A percentile compares a stretch with the other conserved stretches of the same genome.
Conservation (phyloP, 1,139 yeast species). For the Yamadazyma sp. region DNA sequence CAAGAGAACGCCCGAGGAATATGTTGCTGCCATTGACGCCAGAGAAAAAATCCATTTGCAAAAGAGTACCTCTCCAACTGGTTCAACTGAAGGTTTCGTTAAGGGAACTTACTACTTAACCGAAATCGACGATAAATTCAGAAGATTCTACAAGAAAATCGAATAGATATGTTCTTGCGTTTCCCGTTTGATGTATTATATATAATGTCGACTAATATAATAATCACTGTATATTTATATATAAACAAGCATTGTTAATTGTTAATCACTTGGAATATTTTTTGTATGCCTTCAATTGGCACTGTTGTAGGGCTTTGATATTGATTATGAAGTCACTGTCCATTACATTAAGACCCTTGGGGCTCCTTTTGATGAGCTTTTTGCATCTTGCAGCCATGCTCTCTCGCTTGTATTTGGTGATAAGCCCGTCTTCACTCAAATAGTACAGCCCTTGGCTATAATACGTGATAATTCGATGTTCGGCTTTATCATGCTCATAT, state of each 20-base stretch:
- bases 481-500: background rate
- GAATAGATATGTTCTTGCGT: slow-evolving; percentile 8
- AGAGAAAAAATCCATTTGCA: slow-evolving; percentile 90
- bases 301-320: slow-evolving; percentile 1
- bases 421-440: slow-evolving; percentile 10
- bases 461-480: background rate
- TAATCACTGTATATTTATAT: background rate
- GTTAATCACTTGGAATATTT: too few species aligned
- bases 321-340: background rate
- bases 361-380: background rate
- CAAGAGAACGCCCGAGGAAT: slow-evolving; percentile 72
- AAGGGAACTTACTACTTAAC: slow-evolving; percentile 83
- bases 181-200: background rate
- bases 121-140: slow-evolving; percentile 83
- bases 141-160: slow-evolving; percentile 46
- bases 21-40: slow-evolving; percentile 75
- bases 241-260: too few species aligned
- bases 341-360: background rate
- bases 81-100: slow-evolving; percentile 68
- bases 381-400: too few species aligned
- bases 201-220: background rate
- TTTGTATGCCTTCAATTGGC: slow-evolving; percentile 5
- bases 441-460: slow-evolving; percentile 8
- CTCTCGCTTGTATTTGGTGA: background rate
- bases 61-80: slow-evolving; percentile 76